Evolutionary conservation across 768 basidiomycete genomes (phyloP), one percentile per base, ranked within the genome.

Genomic region (Russula sp.): DNA sequence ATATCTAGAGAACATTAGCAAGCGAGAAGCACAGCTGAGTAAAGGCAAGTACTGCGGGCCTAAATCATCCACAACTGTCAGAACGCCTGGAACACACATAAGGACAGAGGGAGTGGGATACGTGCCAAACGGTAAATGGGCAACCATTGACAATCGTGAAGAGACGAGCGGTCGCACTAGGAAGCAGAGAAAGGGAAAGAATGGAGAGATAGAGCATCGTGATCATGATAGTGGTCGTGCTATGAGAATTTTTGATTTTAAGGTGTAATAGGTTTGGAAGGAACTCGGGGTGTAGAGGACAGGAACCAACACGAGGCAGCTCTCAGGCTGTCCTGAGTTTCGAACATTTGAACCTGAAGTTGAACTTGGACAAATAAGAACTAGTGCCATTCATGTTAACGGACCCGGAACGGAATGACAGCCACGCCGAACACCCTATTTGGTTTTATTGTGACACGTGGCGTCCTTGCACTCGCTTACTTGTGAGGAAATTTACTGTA

Each of bases 91-190:
- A 11, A 16, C 31, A 13, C 9, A 27, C 27, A 27, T 27, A 11
- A 60, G 1, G 27, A 37, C 10, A 22, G 14, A 37, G 49, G 18
- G 11, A 4, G 18, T 7, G 3, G 5, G 42, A 10, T 37, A 59
- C 65, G 13, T 56, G 22, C 65, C 65, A 66, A 42, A 66, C 49
- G 9, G 65, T 66, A 50, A 64, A 66, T 4, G 65, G 16, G 47
- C 65, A 66, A 18, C 49, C 7, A 18, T 66, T 66, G 31, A 65
- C 63, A 9, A 66, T 49, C 6, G 65, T 66, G 54, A 66, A 64
- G 3, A 48, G 42, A 7, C 65, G 65, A 1, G 63, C 63, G 0
- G 37, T 42, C 16, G 40, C 61, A 42, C 57, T 13, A 1, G 48
- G 47, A 44, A 60, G 58, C 9, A 48, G 57, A 40, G 53, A 5